These are phyloP conservation scores for Jackrogersella minutella DNA, from an alignment of 495 filamentous ascomycete species.

Conservation along the genomic window DNA sequence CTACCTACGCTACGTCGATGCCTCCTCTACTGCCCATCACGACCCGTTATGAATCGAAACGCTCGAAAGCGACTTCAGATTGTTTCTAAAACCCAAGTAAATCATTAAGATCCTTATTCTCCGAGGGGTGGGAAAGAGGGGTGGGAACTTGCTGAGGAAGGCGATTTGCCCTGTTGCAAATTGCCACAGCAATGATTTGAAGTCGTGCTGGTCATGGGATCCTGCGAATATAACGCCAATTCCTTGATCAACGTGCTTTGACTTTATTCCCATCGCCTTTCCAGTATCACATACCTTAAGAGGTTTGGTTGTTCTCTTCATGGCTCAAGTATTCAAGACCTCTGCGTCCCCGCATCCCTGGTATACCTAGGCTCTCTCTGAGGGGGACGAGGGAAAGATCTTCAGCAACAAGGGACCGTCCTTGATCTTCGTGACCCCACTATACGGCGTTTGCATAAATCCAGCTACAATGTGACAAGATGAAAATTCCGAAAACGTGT, in stretches of 20 bases:
- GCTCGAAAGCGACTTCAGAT: slow-evolving; percentile 3
- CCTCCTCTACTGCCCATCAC: neutral
- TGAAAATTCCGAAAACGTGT: slow-evolving; percentile 19
- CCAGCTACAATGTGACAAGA: neutral
- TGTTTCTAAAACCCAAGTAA: slow-evolving; percentile 4
- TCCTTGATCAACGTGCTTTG: slow-evolving; percentile 16
- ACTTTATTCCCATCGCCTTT: slow-evolving; percentile 2
- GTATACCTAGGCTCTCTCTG: neutral
- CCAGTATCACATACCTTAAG: slow-evolving; percentile 14
- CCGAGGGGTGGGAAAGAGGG: neutral
- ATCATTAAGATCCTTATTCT: neutral
- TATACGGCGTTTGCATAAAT: slow-evolving; percentile 16
- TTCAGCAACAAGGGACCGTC: neutral
- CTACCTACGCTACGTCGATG: neutral
- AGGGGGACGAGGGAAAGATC: neutral
- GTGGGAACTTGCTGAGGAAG: neutral
- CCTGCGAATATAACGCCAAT: neutral
- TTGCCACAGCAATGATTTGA: neutral
- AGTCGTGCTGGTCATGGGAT: neutral
- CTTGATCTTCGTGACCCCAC: slow-evolving; percentile 20
- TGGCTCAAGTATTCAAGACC: slow-evolving; percentile 10
- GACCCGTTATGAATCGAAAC: slow-evolving; percentile 1
- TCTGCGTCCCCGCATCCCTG: slow-evolving; percentile 17
- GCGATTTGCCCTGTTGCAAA: neutral
- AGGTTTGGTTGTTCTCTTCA: neutral